Percentiles rank a stretch among this genome's conserved stretches.
Evolutionary conservation across 768 basidiomycete genomes (phyloP).

Genomic region (Termitomyces sp.): DNA sequence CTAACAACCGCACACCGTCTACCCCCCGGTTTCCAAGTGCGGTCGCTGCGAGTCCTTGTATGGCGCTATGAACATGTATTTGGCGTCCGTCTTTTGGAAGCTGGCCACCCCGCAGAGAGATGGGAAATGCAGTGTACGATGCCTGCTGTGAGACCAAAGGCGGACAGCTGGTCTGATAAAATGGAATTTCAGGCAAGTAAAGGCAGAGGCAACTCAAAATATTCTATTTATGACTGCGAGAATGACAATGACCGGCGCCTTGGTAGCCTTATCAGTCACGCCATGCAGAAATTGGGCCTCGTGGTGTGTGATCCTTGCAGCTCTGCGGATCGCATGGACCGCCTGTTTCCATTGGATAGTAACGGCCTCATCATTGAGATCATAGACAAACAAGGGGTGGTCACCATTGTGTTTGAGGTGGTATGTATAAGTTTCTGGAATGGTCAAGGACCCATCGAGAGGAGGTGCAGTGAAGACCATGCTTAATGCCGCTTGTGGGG

Average conservation of each 20-base stretch:
- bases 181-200: background rate
- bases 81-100: background rate
- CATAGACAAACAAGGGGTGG: background rate
- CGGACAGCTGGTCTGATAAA: background rate
- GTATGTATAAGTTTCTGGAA: conserved; percentile 24
- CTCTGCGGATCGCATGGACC: background rate
- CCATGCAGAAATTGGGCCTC: background rate
- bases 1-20: background rate
- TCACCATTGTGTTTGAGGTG: conserved; percentile 17
- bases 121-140: background rate
- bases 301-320: background rate
- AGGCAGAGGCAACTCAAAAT: background rate
- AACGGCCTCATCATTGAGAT: background rate
- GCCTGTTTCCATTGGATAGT: background rate
- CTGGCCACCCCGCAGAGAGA: background rate
- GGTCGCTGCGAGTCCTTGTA: background rate
- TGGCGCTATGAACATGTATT: background rate
- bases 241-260: background rate
- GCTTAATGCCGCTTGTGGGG: background rate
- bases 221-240: background rate
- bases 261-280: background rate
- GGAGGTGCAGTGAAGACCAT: conserved; percentile 7
- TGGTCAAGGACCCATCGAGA: conserved; percentile 6
- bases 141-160: background rate
- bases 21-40: background rate